A percentile compares a stretch with the other conserved stretches of the same genome.
These are phyloP conservation scores for Dipodascopsis tothii DNA, from an alignment of 805 yeast genomes.

Conservation along the genomic window DNA sequence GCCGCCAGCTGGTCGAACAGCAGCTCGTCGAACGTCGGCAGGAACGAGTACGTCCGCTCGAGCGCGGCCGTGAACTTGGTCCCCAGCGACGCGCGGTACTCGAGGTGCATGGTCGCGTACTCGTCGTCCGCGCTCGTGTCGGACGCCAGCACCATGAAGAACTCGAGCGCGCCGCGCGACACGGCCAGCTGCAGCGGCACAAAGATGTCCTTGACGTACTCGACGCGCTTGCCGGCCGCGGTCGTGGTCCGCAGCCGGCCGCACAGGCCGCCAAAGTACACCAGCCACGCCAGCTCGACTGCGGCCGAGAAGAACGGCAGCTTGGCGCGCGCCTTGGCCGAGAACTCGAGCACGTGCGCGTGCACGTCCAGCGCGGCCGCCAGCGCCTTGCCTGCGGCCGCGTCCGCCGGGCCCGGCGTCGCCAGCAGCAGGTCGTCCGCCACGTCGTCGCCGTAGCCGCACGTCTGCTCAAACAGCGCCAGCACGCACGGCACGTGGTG, in stretches of 20 bases:
- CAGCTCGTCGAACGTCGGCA: constrained; percentile 3
- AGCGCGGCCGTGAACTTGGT: constrained; percentile 27
- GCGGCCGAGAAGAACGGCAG: constrained; percentile 20
- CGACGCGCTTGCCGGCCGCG: constrained; percentile 8
- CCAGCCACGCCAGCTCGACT: constrained; percentile 23
- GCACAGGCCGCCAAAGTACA: constrained; percentile 22
- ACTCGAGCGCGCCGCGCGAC: constrained; percentile 35
- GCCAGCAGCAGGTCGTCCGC: background rate
- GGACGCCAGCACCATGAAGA: constrained; percentile 32
- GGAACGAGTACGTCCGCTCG: constrained; percentile 7
- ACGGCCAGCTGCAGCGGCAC: constrained; percentile 26
- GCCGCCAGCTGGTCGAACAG: constrained; percentile 23
- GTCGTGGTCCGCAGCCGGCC: constrained; percentile 11
- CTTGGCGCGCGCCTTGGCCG: constrained; percentile 6
- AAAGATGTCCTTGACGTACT: constrained; percentile 24
- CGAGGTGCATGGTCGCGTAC: constrained; percentile 20
- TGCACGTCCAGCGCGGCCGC: constrained; percentile 17
- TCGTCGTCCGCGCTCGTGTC: constrained; percentile 25
- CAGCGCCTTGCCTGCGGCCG: background rate
- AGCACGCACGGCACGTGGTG: constrained; percentile 49
- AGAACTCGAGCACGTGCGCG: constrained; percentile 5
- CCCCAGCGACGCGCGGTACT: constrained; percentile 26
- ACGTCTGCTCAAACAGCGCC: constrained; percentile 9
- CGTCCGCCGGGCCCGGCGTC: constrained; percentile 3
- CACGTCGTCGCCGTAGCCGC: background rate